Conservation (phyloP, 2,329 filamentous ascomycete genomes). For the Scorias spongiosa region DNA sequence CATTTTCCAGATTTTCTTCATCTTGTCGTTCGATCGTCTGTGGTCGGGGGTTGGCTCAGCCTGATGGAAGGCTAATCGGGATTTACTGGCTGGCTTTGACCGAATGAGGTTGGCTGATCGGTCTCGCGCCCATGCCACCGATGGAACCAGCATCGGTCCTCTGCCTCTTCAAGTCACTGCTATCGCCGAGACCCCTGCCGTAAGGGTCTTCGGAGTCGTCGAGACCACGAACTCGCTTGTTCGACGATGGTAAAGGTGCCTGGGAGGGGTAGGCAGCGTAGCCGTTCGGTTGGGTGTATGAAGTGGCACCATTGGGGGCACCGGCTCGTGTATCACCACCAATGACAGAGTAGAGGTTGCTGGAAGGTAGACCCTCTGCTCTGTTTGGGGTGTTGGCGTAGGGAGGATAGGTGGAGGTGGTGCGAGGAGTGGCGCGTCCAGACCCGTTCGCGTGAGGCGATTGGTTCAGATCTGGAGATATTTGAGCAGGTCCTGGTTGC, state of each 20-base stretch:
- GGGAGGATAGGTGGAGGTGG: conserved; percentile 52
- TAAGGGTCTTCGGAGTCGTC: conserved; percentile 52
- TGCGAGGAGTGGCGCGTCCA: conserved; percentile 73
- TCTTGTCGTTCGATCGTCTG: no score
- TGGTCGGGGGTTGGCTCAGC: no score
- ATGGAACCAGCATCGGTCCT: conserved; percentile 42
- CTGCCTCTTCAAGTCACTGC: conserved; percentile 57
- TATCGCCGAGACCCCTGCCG: conserved; percentile 45
- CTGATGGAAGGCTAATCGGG: conserved; percentile 8
- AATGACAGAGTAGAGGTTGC: conserved; percentile 80
- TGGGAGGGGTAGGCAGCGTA: conserved; percentile 37
- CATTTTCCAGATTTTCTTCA: no score
- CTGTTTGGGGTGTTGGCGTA: conserved; percentile 72
- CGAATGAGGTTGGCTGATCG: conserved; percentile 18
- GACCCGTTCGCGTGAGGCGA: conserved; percentile 73
- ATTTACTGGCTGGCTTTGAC: conserved; percentile 16
- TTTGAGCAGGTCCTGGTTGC: conserved; percentile 47
- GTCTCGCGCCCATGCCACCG: conserved; percentile 10
- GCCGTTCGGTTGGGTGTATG: conserved; percentile 42
- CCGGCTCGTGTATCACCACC: conserved; percentile 47
- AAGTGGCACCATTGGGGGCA: conserved; percentile 42
- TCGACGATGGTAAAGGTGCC: conserved; percentile 46
- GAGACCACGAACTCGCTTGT: conserved; percentile 46
- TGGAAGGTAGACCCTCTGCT: conserved; percentile 47
- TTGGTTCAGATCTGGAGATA: conserved; percentile 68